phyloP scores from a whole-genome alignment of 768 basidiomycete species.

The Exsudoporus frostii region DNA sequence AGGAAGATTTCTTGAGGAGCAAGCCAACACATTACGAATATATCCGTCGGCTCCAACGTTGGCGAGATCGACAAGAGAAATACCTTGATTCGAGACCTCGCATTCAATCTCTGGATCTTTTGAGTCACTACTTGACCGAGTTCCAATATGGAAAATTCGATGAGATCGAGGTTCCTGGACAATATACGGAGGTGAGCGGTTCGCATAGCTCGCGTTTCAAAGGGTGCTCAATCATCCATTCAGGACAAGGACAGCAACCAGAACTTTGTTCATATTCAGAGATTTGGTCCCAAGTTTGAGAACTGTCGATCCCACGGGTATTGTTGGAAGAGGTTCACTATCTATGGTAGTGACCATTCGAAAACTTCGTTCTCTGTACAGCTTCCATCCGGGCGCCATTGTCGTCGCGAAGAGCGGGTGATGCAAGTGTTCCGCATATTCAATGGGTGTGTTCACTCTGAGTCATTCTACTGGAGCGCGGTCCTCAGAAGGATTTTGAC shows the following conservation, averaged over 20 bases:
- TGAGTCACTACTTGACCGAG: constrained; percentile 92
- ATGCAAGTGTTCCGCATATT: constrained; percentile 93
- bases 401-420: constrained; percentile 88
- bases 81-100: constrained; percentile 80
- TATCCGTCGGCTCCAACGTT: constrained; percentile 82
- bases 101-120: constrained; percentile 76
- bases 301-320: constrained; percentile 82
- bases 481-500: constrained; percentile 3
- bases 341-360: constrained; percentile 91
- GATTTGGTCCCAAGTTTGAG: constrained; percentile 89
- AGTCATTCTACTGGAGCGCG: not conserved
- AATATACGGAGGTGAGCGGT: constrained; percentile 85
- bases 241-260: constrained; percentile 95
- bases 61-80: constrained; percentile 89
- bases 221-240: constrained; percentile 7
- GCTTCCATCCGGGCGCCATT: constrained; percentile 77
- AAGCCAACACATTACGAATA: constrained; percentile 84
- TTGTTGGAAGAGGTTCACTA: constrained; percentile 86
- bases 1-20: constrained; percentile 82
- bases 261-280: constrained; percentile 85
- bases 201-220: not conserved
- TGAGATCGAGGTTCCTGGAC: constrained; percentile 97
- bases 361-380: constrained; percentile 89
- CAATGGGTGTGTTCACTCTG: constrained; percentile 61
- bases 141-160: constrained; percentile 98